These are phyloP conservation scores for Prunus dulcis DNA, from an alignment of 306 rosid species.

Conservation along the genomic window DNA sequence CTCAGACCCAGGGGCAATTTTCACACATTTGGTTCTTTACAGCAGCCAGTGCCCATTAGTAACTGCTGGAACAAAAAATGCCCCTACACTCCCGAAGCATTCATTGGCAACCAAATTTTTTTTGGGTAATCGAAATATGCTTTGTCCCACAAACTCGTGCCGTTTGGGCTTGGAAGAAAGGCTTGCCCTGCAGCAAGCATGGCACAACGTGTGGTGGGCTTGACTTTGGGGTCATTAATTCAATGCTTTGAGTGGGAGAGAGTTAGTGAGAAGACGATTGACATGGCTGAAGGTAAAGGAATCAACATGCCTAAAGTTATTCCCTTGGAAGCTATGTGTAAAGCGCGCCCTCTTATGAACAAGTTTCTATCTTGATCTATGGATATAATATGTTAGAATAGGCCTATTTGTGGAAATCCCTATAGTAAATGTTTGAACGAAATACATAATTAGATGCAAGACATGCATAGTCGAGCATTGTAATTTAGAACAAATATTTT, in stretches of 20 bases:
- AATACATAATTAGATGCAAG: no score
- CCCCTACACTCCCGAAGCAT: no score
- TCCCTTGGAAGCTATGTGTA: constrained; percentile 22
- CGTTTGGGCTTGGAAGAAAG: constrained; percentile 25
- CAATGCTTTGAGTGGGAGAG: constrained; percentile 27
- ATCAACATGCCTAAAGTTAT: constrained; percentile 22
- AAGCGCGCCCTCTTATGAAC: constrained; percentile 23
- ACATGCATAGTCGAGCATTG: no score
- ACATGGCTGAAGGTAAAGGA: constrained; percentile 32
- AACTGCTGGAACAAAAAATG: no score
- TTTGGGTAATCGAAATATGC: no score
- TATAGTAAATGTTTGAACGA: no score
- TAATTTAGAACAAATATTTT: no score
- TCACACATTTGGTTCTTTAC: no score
- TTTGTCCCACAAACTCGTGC: not conserved
- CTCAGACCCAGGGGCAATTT: no score
- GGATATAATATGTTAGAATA: not conserved
- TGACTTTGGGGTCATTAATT: constrained; percentile 25
- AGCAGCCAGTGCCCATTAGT: no score
- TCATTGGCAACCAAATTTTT: no score
- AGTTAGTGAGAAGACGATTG: constrained; percentile 25
- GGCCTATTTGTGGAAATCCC: no score
- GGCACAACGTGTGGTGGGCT: constrained; percentile 19
- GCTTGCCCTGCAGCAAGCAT: constrained; percentile 24
- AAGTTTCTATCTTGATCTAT: not conserved